Percentiles rank a stretch among this genome's conserved stretches.
phyloP scores from a whole-genome alignment of 164 flowering plant species.

The Taxillus chinensis region DNA sequence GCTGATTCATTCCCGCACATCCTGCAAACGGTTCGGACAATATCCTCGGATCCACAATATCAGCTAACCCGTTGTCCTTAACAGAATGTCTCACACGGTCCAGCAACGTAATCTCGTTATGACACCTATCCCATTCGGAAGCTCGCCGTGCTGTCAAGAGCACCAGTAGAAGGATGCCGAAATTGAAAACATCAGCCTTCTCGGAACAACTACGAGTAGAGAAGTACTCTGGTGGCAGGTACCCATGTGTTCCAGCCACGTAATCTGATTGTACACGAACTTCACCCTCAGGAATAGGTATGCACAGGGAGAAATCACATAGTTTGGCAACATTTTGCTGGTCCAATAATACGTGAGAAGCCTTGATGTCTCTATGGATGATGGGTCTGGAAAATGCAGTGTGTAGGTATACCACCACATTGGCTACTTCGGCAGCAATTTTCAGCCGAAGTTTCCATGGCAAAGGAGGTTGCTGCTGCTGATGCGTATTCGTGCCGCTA shows the following conservation, averaged over 20 bases:
- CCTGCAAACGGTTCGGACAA: not conserved
- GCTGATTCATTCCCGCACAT: not conserved
- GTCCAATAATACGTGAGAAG: not conserved
- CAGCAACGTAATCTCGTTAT: not conserved
- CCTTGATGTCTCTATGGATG: not conserved
- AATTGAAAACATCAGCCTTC: not conserved
- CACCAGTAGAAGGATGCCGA: not conserved
- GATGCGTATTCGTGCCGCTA: not conserved
- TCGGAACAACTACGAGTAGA: not conserved
- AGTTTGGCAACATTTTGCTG: too few species aligned
- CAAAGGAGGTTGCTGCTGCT: not conserved
- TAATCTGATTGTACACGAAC: too few species aligned
- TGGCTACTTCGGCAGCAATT: not conserved
- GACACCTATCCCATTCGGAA: not conserved
- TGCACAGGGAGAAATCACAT: too few species aligned
- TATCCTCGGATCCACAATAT: not conserved
- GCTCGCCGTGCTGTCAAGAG: not conserved
- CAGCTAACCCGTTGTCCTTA: not conserved
- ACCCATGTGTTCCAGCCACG: too few species aligned
- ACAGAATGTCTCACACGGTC: not conserved
- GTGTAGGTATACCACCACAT: not conserved
- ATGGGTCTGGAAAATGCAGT: not conserved
- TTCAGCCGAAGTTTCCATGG: not conserved
- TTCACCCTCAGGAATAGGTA: too few species aligned
- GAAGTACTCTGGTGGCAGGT: too few species aligned